Evolutionary conservation across 768 basidiomycete genomes (phyloP).

Genomic region (Lepiota brunneoincarnata): DNA sequence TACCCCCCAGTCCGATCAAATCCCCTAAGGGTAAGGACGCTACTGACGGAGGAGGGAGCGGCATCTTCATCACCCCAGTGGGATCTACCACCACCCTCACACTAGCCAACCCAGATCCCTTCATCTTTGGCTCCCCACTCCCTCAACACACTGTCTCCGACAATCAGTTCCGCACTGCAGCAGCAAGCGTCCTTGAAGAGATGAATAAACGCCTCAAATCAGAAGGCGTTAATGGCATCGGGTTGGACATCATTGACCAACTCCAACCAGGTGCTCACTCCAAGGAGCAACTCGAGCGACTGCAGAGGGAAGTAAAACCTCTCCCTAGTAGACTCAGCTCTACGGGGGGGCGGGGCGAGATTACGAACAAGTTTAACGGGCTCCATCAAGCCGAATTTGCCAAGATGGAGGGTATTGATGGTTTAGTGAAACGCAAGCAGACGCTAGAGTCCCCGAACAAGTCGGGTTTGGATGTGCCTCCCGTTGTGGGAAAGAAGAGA

Average conservation of each 20-base stretch:
- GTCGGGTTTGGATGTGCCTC: conserved; percentile 13
- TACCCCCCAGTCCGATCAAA: conserved; percentile 13
- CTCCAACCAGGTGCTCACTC: conserved; percentile 30
- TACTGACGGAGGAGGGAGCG: conserved; percentile 18
- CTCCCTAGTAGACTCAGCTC: conserved; percentile 22
- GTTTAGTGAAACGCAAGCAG: conserved; percentile 30
- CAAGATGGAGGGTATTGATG: conserved; percentile 77
- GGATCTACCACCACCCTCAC: conserved; percentile 10
- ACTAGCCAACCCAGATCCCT: conserved; percentile 37
- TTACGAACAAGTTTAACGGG: conserved; percentile 50
- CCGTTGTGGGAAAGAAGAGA: conserved; percentile 38
- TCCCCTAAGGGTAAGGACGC: not conserved
- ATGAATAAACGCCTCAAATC: conserved; percentile 72
- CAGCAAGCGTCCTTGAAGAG: conserved; percentile 73
- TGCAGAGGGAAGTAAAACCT: conserved; percentile 26
- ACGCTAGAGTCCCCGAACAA: conserved; percentile 6
- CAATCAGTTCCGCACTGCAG: conserved; percentile 62
- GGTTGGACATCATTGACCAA: conserved; percentile 41
- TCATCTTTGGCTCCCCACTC: conserved; percentile 77
- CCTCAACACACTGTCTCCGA: conserved; percentile 63
- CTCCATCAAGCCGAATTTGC: conserved; percentile 63
- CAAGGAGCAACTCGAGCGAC: conserved; percentile 8
- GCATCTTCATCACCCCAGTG: conserved; percentile 6
- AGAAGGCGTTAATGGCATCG: conserved; percentile 52
- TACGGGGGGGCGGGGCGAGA: conserved; percentile 16